phyloP scores from a whole-genome alignment of 768 basidiomycete genomes.

The Macrolepiota dolichaula region DNA sequence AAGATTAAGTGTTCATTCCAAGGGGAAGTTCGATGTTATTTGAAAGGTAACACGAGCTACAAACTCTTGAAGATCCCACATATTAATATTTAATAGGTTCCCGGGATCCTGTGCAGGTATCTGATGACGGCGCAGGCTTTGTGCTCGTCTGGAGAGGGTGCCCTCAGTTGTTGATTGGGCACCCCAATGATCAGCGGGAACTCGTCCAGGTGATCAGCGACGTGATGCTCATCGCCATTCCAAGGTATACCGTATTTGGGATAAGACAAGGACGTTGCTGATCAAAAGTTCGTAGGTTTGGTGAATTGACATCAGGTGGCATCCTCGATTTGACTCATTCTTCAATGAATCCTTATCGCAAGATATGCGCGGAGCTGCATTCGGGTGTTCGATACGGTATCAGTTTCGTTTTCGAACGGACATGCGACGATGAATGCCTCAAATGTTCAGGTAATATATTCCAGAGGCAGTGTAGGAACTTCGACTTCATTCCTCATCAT shows the following conservation, averaged over 20 bases:
- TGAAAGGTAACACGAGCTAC: constrained; percentile 65
- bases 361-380: constrained; percentile 79
- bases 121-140: constrained; percentile 80
- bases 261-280: background rate
- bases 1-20: constrained; percentile 61
- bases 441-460: constrained; percentile 60
- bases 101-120: constrained; percentile 73
- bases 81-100: constrained; percentile 48
- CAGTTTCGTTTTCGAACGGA: constrained; percentile 76
- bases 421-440: constrained; percentile 69
- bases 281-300: constrained; percentile 3
- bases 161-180: constrained; percentile 66
- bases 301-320: constrained; percentile 19
- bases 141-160: constrained; percentile 80
- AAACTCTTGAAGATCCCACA: background rate
- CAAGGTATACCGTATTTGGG: constrained; percentile 58
- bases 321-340: constrained; percentile 20
- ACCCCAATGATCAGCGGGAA: constrained; percentile 69
- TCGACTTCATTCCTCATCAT: constrained; percentile 80
- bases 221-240: constrained; percentile 78
- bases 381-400: constrained; percentile 88
- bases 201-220: constrained; percentile 81
- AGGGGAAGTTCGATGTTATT: constrained; percentile 70
- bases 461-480: constrained; percentile 75
- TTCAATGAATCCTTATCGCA: constrained; percentile 40